These are phyloP conservation scores for Colletotrichum spinosum DNA, from an alignment of 2,329 filamentous ascomycete genomes.

Conservation along the genomic window DNA sequence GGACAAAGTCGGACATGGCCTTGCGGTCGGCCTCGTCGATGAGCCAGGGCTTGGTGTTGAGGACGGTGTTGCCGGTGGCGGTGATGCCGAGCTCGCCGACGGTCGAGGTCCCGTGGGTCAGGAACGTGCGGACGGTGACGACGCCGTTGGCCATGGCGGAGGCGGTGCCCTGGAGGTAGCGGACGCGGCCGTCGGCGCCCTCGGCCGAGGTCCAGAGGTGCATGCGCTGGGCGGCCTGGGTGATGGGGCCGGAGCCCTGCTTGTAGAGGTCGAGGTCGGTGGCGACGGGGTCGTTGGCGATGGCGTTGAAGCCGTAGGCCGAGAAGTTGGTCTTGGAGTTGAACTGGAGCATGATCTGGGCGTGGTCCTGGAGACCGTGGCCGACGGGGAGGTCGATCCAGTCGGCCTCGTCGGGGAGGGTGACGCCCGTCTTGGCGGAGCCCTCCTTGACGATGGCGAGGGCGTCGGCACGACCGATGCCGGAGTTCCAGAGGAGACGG, in stretches of 20 bases:
- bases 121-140: conserved; percentile 39
- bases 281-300: conserved; percentile 31
- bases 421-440: conserved; percentile 48
- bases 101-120: conserved; percentile 42
- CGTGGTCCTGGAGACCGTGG: conserved; percentile 68
- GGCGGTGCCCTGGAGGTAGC: conserved; percentile 43
- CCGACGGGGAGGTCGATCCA: conserved; percentile 72
- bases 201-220: conserved; percentile 41
- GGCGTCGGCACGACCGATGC: conserved; percentile 39
- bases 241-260: conserved; percentile 40
- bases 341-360: conserved; percentile 42
- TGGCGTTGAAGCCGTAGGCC: conserved; percentile 35
- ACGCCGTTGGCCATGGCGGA: conserved; percentile 36
- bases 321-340: conserved; percentile 37
- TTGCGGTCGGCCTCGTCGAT: conserved; percentile 40
- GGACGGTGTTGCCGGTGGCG: conserved; percentile 40
- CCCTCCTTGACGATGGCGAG: conserved; percentile 39
- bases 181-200: conserved; percentile 40
- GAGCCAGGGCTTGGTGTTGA: conserved; percentile 40
- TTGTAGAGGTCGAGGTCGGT: conserved; percentile 39
- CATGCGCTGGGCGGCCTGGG: conserved; percentile 41
- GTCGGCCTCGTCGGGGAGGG: conserved; percentile 59
- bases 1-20: conserved; percentile 35
- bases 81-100: conserved; percentile 41
- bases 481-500: conserved; percentile 38